Evolutionary conservation across 805 yeast genomes (phyloP), one percentile per base, ranked within the genome.

Genomic region (Wilhelminamyces savonicus): DNA sequence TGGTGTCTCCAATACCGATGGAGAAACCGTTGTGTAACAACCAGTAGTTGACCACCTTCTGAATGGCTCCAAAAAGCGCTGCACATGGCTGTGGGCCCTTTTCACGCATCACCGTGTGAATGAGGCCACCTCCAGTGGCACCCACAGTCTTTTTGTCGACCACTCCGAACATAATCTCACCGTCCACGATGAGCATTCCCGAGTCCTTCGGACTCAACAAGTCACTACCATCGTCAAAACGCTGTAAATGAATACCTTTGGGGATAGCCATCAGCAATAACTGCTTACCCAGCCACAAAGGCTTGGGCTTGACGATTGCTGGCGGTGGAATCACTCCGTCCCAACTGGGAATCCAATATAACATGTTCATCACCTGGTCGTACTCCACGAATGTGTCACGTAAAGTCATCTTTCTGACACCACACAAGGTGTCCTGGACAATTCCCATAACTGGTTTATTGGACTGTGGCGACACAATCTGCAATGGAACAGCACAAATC

Each of bases 401-500:
- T 39, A 85, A 64, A 0, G 98, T 90, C 83, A 92, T 76, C 56
- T 92, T 92, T 64, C 98, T 80, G 31, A 90, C 71, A 67, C 98
- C 99, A 74, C 97, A 87, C 43, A 92, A 68, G 0, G 99, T 88
- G 62, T 92, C 99, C 68, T 92, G 99, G 39, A 92, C 98, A 68
- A 92, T 92, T 66, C 99, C 99, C 99, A 92, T 92, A 42, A 94
- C 96, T 22, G 99, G 99, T 62, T 92, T 92, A 59, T 92, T 92
- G 2, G 96, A 85, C 62, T 92, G 99, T 9, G 99, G 97, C 12
- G 97, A 87, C 23, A 92, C 95, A 70, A 92, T 92, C 61, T 92
- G 98, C 34, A 88, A 69, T 7, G 98, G 98, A 30, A 92, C 99
- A 4, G 97, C 95, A 64, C 97, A 87, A 48, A 92, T 75, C 56